Conservation (phyloP, 2,329 filamentous ascomycete species). For the Curvularia spicifera region DNA sequence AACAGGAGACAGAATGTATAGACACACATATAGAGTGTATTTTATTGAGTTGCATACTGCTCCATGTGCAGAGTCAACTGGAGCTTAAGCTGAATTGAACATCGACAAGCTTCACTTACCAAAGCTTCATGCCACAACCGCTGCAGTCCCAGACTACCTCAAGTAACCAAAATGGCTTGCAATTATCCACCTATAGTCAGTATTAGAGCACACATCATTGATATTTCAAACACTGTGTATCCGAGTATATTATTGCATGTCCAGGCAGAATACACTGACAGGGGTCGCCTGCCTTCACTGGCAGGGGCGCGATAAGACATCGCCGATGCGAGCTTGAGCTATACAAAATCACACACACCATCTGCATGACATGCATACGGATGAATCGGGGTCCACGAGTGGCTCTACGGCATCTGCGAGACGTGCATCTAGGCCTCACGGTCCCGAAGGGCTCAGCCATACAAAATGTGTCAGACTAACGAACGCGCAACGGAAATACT, state of each 20-base stretch:
- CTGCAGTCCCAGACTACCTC: background rate
- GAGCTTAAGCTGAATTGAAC: background rate
- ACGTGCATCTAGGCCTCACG: constrained; percentile 13
- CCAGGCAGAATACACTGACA: background rate
- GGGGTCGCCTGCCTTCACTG: background rate
- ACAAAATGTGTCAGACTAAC: constrained; percentile 8
- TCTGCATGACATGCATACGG: constrained; percentile 13
- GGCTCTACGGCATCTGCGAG: constrained; percentile 13
- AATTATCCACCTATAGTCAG: background rate
- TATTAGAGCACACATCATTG: background rate
- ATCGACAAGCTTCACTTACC: background rate
- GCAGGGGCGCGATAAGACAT: constrained; percentile 5
- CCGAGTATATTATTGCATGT: background rate
- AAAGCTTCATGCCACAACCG: background rate
- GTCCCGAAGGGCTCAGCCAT: constrained; percentile 8
- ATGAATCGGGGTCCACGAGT: constrained; percentile 8
- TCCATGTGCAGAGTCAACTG: background rate
- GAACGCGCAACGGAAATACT: constrained; percentile 7
- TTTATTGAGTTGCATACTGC: background rate
- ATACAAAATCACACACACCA: constrained; percentile 2
- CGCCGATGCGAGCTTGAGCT: constrained; percentile 10
- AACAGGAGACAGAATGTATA: background rate
- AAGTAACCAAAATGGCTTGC: background rate
- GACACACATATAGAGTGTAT: background rate
- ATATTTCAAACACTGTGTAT: background rate